Evolutionary conservation across 192 early-diverging fungal species (phyloP).

Genomic region (Backusella mclennaniae): DNA sequence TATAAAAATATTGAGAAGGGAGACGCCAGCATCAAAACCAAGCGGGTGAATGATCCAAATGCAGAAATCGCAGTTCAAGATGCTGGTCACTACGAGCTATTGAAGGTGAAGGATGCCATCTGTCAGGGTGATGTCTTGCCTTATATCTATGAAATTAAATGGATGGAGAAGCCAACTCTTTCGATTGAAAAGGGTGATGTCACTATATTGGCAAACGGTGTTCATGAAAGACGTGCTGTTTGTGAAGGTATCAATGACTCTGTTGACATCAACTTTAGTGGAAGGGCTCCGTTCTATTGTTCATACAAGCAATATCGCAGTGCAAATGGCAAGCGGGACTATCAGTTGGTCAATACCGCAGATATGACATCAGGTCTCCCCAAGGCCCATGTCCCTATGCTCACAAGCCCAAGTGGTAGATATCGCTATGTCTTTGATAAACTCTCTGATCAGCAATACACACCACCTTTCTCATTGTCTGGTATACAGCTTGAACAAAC

Average conservation of each 20-base stretch:
- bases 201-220: not conserved
- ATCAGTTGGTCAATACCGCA: not conserved
- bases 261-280: slow-evolving; percentile 29
- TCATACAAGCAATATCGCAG: slow-evolving; percentile 18
- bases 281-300: slow-evolving; percentile 32
- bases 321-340: not conserved
- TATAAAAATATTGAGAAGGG: slow-evolving; percentile 28
- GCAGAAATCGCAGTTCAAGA: slow-evolving; percentile 23
- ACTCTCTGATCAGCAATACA: slow-evolving; percentile 41
- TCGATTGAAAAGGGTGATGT: slow-evolving; percentile 26
- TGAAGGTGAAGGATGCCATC: slow-evolving; percentile 39
- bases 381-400: slow-evolving; percentile 26
- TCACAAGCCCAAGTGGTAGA: slow-evolving; percentile 29
- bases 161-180: slow-evolving; percentile 30
- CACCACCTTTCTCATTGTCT: not conserved
- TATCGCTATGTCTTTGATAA: slow-evolving; percentile 39
- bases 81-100: slow-evolving; percentile 38
- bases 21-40: not conserved
- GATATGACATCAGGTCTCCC: slow-evolving; percentile 28
- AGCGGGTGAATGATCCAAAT: slow-evolving; percentile 31
- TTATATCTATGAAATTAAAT: slow-evolving; percentile 19
- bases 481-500: slow-evolving; percentile 34
- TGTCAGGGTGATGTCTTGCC: slow-evolving; percentile 38
- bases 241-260: slow-evolving; percentile 40
- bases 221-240: slow-evolving; percentile 30